These are phyloP conservation scores for Apophysomyces variabilis DNA, from an alignment of 371 early-diverging fungal species.

Conservation along the genomic window DNA sequence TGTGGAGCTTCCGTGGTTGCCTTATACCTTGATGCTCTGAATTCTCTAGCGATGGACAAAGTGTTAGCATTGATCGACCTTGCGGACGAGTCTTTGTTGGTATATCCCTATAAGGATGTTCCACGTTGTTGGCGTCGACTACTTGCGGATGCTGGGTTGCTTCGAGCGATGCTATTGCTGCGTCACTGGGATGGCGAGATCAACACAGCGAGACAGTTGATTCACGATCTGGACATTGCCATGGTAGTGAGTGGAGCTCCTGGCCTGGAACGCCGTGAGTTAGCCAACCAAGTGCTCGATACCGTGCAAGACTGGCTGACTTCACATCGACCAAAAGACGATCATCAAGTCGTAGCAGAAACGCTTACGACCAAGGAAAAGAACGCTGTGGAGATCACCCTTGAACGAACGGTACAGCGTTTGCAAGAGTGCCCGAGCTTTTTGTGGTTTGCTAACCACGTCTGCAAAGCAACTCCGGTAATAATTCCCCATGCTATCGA, in stretches of 20 bases:
- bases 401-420: constrained; percentile 3
- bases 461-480: constrained; percentile 43
- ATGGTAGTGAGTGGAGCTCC: constrained; percentile 60
- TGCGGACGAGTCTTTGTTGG: constrained; percentile 38
- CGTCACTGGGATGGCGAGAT: constrained; percentile 12
- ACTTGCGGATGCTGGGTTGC: constrained; percentile 58
- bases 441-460: constrained; percentile 24
- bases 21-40: constrained; percentile 3
- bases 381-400: not conserved
- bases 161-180: constrained; percentile 42
- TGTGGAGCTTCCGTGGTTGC: not conserved
- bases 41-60: constrained; percentile 10
- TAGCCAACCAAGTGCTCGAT: constrained; percentile 40
- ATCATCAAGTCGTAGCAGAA: not conserved
- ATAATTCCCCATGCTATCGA: constrained; percentile 55
- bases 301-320: constrained; percentile 26
- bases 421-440: constrained; percentile 23
- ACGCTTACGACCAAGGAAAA: not conserved
- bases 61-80: constrained; percentile 23
- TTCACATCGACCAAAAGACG: not conserved
- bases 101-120: constrained; percentile 48
- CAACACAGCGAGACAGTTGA: constrained; percentile 33
- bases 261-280: constrained; percentile 42
- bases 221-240: constrained; percentile 53
- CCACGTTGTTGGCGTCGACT: constrained; percentile 61